Conservation (phyloP, 73 alveolate genomes). For the Blepharisma stoltei region DNA sequence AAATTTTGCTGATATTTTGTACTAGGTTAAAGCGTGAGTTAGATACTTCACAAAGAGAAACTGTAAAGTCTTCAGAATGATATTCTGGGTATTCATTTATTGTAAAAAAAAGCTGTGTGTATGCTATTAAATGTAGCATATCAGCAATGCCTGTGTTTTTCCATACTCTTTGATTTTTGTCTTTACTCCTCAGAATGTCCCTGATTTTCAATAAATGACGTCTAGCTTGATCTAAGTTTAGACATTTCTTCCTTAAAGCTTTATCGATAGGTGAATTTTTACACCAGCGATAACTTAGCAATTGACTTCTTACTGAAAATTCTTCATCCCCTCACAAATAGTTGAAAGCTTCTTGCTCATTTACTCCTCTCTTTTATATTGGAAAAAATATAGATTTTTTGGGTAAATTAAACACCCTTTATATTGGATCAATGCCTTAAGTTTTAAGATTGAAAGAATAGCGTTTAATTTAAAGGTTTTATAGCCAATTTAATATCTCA, state of each 20-base stretch:
- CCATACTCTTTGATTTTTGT: neutral
- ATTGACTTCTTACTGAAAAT: neutral
- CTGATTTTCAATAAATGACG: slow-evolving; percentile 2
- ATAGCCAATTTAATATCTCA: no score
- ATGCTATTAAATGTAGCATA: slow-evolving; percentile 45
- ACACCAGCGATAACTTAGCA: neutral
- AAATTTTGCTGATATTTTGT: neutral
- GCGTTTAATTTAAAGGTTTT: no score
- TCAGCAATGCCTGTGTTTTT: slow-evolving; percentile 50
- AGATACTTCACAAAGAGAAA: slow-evolving; percentile 59
- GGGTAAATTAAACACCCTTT: no score
- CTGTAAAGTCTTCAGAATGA: slow-evolving; percentile 37
- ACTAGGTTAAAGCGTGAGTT: no score
- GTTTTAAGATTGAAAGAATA: no score
- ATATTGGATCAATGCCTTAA: no score
- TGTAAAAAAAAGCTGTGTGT: slow-evolving; percentile 50
- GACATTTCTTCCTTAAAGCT: neutral
- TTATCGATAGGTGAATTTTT: neutral
- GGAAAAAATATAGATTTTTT: no score
- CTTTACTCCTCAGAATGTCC: neutral
- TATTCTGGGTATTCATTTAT: slow-evolving; percentile 35
- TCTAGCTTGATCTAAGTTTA: neutral
- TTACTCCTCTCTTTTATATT: no score
- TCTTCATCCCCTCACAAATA: neutral
- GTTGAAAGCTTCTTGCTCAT: neutral